A percentile compares a stretch with the other conserved stretches of the same genome.
phyloP scores from a whole-genome alignment of 202 grass and related monocot species.

The Setaria italica region DNA sequence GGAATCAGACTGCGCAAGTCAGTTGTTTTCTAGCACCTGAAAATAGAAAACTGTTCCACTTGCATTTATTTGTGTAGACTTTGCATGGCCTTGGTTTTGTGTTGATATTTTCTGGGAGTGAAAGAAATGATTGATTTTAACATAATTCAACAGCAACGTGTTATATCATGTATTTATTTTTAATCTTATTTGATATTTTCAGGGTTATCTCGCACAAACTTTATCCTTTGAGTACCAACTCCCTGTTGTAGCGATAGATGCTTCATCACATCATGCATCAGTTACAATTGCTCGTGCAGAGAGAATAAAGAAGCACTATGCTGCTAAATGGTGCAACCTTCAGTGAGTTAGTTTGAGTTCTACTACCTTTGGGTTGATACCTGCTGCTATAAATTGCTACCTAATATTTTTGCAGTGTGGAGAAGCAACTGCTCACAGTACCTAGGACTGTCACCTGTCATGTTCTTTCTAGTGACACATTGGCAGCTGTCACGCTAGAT shows the following conservation, averaged over 20 bases:
- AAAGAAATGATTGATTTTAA: not conserved
- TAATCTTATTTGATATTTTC: constrained; percentile 44
- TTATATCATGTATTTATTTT: constrained; percentile 20
- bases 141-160: not conserved
- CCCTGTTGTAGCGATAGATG: constrained; percentile 86
- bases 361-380: constrained; percentile 19
- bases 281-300: constrained; percentile 81
- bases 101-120: constrained; percentile 18
- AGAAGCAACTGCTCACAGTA: constrained; percentile 63
- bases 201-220: constrained; percentile 95
- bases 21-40: not conserved
- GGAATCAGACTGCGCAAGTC: not conserved
- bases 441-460: constrained; percentile 83
- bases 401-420: constrained; percentile 54
- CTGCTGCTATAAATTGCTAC: constrained; percentile 6
- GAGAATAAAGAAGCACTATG: constrained; percentile 89
- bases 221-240: constrained; percentile 90
- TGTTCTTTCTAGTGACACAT: constrained; percentile 82
- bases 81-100: constrained; percentile 23
- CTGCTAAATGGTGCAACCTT: constrained; percentile 69
- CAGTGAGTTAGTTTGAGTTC: constrained; percentile 11
- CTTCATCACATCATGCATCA: constrained; percentile 86
- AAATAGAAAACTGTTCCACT: not conserved
- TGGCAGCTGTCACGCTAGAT: constrained; percentile 65
- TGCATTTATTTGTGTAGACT: not conserved